Conservation (phyloP, 768 basidiomycete species). For the Psilocybe subaeruginosa region DNA sequence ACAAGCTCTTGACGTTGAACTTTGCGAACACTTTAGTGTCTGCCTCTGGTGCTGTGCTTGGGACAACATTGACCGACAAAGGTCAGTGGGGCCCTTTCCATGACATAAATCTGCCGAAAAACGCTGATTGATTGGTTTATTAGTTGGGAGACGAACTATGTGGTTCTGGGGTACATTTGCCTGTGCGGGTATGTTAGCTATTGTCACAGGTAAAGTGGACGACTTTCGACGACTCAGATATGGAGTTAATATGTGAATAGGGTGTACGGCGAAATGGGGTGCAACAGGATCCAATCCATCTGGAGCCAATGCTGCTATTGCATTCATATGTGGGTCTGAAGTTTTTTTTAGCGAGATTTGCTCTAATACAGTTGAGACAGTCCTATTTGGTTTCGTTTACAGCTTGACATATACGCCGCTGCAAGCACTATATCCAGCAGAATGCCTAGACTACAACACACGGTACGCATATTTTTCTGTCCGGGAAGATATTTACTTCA, state of each 20-base stretch:
- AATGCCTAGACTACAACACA: conserved; percentile 57
- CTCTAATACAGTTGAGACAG: conserved; percentile 18
- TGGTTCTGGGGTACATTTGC: conserved; percentile 51
- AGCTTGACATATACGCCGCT: conserved; percentile 61
- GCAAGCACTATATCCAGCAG: conserved; percentile 59
- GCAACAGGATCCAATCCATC: conserved; percentile 34
- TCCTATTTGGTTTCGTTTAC: conserved; percentile 58
- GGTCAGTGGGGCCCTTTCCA: conserved; percentile 19
- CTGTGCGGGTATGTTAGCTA: conserved; percentile 39
- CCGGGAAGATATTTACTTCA: background rate
- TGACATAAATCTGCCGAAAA: background rate
- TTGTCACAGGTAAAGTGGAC: conserved; percentile 36
- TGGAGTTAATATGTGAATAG: conserved; percentile 15
- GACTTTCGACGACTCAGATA: background rate
- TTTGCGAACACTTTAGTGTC: conserved; percentile 47
- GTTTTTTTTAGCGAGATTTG: background rate
- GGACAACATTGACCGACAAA: conserved; percentile 44
- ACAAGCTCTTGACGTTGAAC: conserved; percentile 40
- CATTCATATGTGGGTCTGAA: conserved; percentile 43
- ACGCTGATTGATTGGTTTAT: background rate
- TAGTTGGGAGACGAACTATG: conserved; percentile 45
- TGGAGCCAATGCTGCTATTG: conserved; percentile 46
- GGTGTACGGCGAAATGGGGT: conserved; percentile 45
- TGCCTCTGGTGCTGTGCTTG: conserved; percentile 42
- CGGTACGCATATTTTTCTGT: conserved; percentile 28